phyloP scores from a whole-genome alignment of 2,329 filamentous ascomycete species.

The Sarocladiaceae sp. region DNA sequence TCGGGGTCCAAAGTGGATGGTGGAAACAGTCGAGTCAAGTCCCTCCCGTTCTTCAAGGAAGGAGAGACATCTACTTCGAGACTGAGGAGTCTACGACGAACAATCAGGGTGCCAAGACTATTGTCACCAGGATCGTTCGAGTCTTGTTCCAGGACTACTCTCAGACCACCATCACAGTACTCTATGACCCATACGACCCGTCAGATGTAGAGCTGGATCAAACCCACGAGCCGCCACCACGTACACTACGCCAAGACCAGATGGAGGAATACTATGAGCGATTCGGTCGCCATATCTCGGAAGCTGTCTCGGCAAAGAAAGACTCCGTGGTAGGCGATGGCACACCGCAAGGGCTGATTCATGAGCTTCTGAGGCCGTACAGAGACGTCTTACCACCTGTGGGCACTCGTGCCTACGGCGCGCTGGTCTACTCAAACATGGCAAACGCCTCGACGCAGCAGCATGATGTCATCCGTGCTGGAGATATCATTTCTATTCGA shows the following conservation, averaged over 20 bases:
- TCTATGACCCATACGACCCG: conserved; percentile 69
- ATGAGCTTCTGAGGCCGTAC: conserved; percentile 70
- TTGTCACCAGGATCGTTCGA: conserved; percentile 73
- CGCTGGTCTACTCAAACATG: conserved; percentile 88
- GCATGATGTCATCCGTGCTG: conserved; percentile 85
- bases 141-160: conserved; percentile 96
- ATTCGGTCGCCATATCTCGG: conserved; percentile 73
- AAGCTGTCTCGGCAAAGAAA: conserved; percentile 64
- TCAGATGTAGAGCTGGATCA: conserved; percentile 73
- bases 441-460: conserved; percentile 89
- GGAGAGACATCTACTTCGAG: conserved; percentile 78
- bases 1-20: conserved; percentile 70
- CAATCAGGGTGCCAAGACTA: conserved; percentile 63
- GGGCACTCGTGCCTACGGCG: conserved; percentile 84
- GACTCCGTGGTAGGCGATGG: conserved; percentile 80
- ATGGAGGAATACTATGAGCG: conserved; percentile 78
- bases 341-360: conserved; percentile 68
- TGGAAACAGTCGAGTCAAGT: conserved; percentile 77
- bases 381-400: conserved; percentile 72
- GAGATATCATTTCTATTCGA: conserved; percentile 87
- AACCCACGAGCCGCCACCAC: conserved; percentile 77
- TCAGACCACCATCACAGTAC: conserved; percentile 79
- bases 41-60: conserved; percentile 74
- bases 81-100: conserved; percentile 68
- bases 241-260: conserved; percentile 81